Base-by-base conservation (phyloP, 2,329 filamentous ascomycete genomes). In the Capronia epimyces region DNA sequence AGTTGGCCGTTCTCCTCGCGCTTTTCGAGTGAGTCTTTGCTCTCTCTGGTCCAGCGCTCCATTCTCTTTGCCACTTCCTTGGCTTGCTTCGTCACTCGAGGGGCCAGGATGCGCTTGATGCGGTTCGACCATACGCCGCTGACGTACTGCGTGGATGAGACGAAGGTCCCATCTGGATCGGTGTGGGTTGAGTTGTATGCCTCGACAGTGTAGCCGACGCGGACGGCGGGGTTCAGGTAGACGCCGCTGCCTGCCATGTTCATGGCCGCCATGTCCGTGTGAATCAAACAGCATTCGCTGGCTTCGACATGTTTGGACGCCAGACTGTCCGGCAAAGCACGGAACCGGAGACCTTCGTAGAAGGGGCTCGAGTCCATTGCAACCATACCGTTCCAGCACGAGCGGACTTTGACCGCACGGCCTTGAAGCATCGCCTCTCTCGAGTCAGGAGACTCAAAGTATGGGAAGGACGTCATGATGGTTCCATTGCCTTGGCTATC, bases 221-320 rank as follows among this genome's bases (percentile, higher is more conserved):
- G 64, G 1, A 71, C 69, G n/a, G 62, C 55, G 2, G 69, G 69
- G 41, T 71, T 71, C 16, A 71, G 40, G 47, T 65, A 71, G 3
- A 71, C 61, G 3, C 68, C 67, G 25, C 63, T 62, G 8, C 39
- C 13, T 22, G 20, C 39, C n/a, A 42, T 20, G 9, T 47, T 50
- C 0, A 65, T 65, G 1, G 68, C 56, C 27, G 47, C 63, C 49
- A 69, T 69, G 47, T 71, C 69, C 2, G 63, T 65, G 32, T 71
- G 67, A 15, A 71, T 68, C 46, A 90, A 77, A 66, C 87, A 90
- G 70, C 86, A 89, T 67, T 90, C 86, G 12, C 81, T 86, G n/a
- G 76, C 86, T 66, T 90, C 87, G 21, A 89, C 72, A 40, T 70
- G 67, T 24, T 61, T 62, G 2, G 59, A 52, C 0, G 75, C 75